Evolutionary conservation across 2,329 filamentous ascomycete species (phyloP).

Genomic region (Alternaria hordeiaustralica): DNA sequence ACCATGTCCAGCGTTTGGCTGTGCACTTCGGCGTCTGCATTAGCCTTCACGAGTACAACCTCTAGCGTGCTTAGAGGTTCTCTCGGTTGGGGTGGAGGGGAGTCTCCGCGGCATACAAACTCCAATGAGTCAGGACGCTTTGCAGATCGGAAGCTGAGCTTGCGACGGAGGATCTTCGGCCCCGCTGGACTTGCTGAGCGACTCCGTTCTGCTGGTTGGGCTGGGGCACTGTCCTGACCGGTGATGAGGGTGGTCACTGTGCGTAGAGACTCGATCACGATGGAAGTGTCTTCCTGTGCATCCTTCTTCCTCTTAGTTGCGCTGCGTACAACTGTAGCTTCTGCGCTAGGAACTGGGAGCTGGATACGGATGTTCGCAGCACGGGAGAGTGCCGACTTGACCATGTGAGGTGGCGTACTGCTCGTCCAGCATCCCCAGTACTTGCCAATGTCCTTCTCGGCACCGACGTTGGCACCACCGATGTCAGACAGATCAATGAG

Average conservation of each 20-base stretch:
- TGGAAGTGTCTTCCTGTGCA: slow-evolving; percentile 24
- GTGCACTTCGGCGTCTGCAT: slow-evolving; percentile 19
- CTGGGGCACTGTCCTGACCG: background rate
- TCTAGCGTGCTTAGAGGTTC: slow-evolving; percentile 29
- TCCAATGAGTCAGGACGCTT: slow-evolving; percentile 11
- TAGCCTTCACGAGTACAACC: slow-evolving; percentile 32
- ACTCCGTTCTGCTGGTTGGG: background rate
- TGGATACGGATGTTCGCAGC: slow-evolving; percentile 28
- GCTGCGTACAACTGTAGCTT: slow-evolving; percentile 18
- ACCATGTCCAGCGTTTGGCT: slow-evolving; percentile 27
- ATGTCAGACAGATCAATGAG: slow-evolving; percentile 31
- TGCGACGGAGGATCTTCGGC: slow-evolving; percentile 6
- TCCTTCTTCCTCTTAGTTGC: slow-evolving; percentile 31
- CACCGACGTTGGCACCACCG: slow-evolving; percentile 11
- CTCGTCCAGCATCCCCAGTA: slow-evolving; percentile 30
- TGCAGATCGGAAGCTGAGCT: slow-evolving; percentile 10
- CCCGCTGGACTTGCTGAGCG: slow-evolving; percentile 6
- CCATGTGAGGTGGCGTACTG: slow-evolving; percentile 22
- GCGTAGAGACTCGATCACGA: slow-evolving; percentile 25
- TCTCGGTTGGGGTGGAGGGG: background rate
- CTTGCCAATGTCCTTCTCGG: slow-evolving; percentile 19
- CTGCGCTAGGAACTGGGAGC: slow-evolving; percentile 32
- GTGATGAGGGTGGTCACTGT: slow-evolving; percentile 20
- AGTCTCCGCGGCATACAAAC: slow-evolving; percentile 14
- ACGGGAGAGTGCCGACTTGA: slow-evolving; percentile 20